phyloP scores from a whole-genome alignment of 2,329 filamentous ascomycete genomes.

The Pseudogymnoascus sp. region DNA sequence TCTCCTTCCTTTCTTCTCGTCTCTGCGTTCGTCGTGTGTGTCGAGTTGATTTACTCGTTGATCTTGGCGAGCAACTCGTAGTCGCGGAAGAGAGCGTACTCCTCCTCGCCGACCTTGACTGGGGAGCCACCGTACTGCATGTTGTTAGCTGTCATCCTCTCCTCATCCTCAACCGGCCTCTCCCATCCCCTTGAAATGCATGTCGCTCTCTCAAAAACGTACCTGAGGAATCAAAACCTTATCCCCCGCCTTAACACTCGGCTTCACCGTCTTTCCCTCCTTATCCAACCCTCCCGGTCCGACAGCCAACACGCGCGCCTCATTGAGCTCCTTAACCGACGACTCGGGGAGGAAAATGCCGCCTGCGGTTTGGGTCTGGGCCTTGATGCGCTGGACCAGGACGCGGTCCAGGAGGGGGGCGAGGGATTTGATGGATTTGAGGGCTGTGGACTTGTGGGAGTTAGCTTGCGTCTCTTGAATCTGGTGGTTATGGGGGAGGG shows the following conservation, averaged over 20 bases:
- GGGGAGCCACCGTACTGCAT: conserved; percentile 81
- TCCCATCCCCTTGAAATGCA: not conserved
- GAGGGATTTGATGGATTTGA: conserved; percentile 93
- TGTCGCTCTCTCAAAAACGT: conserved; percentile 30
- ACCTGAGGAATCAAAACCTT: conserved; percentile 94
- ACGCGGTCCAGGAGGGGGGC: conserved; percentile 95
- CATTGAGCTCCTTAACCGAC: conserved; percentile 95
- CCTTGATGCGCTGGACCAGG: conserved; percentile 95
- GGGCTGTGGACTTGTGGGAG: conserved; percentile 52
- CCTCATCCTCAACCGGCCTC: not conserved
- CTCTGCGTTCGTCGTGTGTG: not conserved
- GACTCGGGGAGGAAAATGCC: conserved; percentile 98
- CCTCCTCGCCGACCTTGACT: conserved; percentile 95
- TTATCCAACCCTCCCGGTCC: conserved; percentile 82
- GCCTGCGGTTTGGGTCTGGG: conserved; percentile 89
- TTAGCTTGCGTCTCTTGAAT: not conserved
- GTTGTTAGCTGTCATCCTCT: not conserved
- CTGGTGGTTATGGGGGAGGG: not conserved
- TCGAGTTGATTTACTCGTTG: conserved; percentile 64
- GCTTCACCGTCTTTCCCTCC: conserved; percentile 79
- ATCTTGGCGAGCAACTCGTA: conserved; percentile 99
- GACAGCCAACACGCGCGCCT: conserved; percentile 92
- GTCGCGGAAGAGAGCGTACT: conserved; percentile 93
- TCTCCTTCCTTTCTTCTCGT: not conserved
- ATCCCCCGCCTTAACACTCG: conserved; percentile 78